Evolutionary conservation across 805 yeast genomes (phyloP).

Genomic region (Huiozyma sinensis): DNA sequence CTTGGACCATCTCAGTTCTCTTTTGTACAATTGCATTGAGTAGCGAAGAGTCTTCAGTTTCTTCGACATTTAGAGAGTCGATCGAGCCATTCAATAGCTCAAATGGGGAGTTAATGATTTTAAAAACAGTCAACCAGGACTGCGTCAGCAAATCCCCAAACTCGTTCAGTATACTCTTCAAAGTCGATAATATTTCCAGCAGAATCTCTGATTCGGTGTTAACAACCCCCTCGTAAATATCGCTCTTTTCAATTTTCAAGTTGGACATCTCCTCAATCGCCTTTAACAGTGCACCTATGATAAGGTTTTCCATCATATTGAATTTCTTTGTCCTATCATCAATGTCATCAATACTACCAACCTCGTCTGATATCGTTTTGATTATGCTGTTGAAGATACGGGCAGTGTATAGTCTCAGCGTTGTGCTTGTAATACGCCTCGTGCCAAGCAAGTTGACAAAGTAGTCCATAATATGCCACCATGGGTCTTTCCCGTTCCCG

Average conservation of each 20-base stretch:
- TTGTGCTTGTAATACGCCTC: conserved; percentile 31
- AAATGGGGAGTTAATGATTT: conserved; percentile 50
- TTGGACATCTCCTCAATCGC: conserved; percentile 35
- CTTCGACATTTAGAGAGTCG: conserved; percentile 15
- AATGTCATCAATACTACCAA: conserved; percentile 16
- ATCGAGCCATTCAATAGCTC: conserved; percentile 26
- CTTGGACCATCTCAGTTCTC: conserved; percentile 40
- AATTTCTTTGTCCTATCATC: conserved; percentile 9
- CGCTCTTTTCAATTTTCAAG: conserved; percentile 17
- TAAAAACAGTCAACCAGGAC: conserved; percentile 70
- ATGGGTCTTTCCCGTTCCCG: conserved; percentile 29
- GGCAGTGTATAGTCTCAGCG: conserved; percentile 39
- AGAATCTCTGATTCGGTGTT: conserved; percentile 62
- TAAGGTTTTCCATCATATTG: conserved; percentile 32
- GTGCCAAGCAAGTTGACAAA: conserved; percentile 37
- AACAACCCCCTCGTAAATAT: conserved; percentile 28
- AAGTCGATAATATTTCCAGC: conserved; percentile 46
- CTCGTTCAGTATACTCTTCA: conserved; percentile 67
- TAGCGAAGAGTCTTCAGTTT: conserved; percentile 22
- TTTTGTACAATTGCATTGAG: conserved; percentile 35
- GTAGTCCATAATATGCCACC: conserved; percentile 39
- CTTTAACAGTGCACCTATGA: conserved; percentile 38
- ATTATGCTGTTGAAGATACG: conserved; percentile 44
- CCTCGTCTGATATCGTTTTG: conserved; percentile 21
- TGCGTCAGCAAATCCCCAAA: conserved; percentile 50